These are phyloP conservation scores for Colletotrichum chlorophyti DNA, from an alignment of 2,329 filamentous ascomycete genomes.

Conservation along the genomic window DNA sequence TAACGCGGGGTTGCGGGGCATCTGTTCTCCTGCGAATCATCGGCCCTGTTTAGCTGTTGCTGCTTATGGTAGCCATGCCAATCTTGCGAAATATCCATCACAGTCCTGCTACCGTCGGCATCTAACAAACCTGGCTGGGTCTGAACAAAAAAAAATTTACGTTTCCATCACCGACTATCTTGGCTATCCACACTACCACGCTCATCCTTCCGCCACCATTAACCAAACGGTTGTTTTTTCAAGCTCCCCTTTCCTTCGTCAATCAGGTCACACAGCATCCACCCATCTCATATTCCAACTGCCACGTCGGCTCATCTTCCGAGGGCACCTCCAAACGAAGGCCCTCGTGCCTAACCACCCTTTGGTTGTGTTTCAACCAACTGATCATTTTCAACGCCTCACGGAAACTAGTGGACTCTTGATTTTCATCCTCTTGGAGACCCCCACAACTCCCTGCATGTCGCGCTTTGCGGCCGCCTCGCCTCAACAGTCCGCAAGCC, in stretches of 20 bases:
- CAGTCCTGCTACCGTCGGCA: too few relatives aligned
- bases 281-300: not conserved
- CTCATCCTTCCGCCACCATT: not conserved
- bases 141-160: slow-evolving; percentile 1
- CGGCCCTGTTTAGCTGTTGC: slow-evolving; percentile 13
- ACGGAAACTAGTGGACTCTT: not conserved
- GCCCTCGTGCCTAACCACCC: slow-evolving; percentile 5
- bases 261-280: not conserved
- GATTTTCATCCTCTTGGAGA: not conserved
- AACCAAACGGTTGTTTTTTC: not conserved
- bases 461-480: slow-evolving; percentile 14
- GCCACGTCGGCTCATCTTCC: slow-evolving; percentile 10
- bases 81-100: slow-evolving; percentile 11
- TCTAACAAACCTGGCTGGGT: not conserved
- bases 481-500: slow-evolving; percentile 20
- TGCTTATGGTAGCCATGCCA: not conserved
- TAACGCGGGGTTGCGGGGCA: slow-evolving; percentile 30
- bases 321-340: not conserved
- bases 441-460: slow-evolving; percentile 22
- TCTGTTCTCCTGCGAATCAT: slow-evolving; percentile 24
- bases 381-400: not conserved
- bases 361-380: not conserved
- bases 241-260: not conserved
- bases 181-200: not conserved
- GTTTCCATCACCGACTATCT: not conserved